Evolutionary conservation across 352 stramenopile species (phyloP), one percentile per base, ranked within the genome.

Genomic region (Globisporangium viniferum): DNA sequence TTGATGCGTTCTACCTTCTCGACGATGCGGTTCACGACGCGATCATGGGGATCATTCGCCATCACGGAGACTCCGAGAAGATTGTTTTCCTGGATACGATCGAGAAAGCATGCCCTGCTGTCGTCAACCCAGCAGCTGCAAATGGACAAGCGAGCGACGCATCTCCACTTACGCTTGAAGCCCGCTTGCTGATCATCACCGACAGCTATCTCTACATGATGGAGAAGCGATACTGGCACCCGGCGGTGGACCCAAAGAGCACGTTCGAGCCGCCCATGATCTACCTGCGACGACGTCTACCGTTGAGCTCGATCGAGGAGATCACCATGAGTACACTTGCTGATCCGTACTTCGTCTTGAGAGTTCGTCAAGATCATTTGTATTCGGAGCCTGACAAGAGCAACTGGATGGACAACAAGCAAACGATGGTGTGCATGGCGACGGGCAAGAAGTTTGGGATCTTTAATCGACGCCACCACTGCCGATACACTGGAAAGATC

Each of bases 381-480:
- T 72, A 87, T 31, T 18, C 70, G 0, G 79, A 93, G 57, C 86
- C 89, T 2, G 79, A 95, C 76, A 91, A 88, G 59, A 82, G 81
- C 69, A 86, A 96, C 67, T 96, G 89, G 89, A 70, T 85, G 35
- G 89, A 95, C 58, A 93, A 96, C 68, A 94, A 93, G 66, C 76
- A 75, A 14, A 86, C 85, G n/a, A 80, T 92, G 73, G 76, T 90
- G 35, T 97, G 90, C 66, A 94, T 94, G 81, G 77, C 78, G 10
- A 96, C 89, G 29, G 84, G 89, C 27, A 91, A 89, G 64, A 95
- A 96, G 64, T 97, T 97, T 72, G 84, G 84, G 3, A 67, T 97
- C 15, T 97, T 97, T 39, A 92, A 91, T 60, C 85, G 89, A 3
- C 85, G 90, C 14, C 90, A 97, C 66, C 90, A 97, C 63, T 97